Evolutionary conservation across 345 rosid species (phyloP).

Genomic region (Syzygium jambos): DNA sequence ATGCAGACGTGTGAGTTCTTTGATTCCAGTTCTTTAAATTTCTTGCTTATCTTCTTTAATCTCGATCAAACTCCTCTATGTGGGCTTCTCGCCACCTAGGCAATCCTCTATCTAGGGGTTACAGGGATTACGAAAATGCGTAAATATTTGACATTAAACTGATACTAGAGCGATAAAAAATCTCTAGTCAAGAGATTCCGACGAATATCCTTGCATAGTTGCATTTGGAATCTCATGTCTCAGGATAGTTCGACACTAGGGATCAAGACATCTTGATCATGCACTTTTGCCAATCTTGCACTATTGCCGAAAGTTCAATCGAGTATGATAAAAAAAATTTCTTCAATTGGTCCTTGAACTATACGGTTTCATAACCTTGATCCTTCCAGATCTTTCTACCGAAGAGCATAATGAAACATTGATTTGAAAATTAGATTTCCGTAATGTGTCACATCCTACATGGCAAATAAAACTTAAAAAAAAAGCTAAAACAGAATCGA

Average conservation of each 20-base stretch:
- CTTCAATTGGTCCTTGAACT: neutral
- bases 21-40: neutral
- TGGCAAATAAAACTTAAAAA: neutral
- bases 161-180: neutral
- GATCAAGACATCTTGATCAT: neutral
- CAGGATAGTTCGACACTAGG: neutral
- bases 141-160: neutral
- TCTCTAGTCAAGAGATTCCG: neutral
- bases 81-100: neutral
- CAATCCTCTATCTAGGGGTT: neutral
- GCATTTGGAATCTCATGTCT: neutral
- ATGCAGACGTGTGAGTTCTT: neutral
- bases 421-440: neutral
- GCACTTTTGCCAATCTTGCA: neutral
- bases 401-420: neutral
- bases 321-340: neutral
- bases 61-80: neutral
- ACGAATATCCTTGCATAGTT: neutral
- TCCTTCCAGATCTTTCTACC: neutral
- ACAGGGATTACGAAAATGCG: neutral
- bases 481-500: neutral
- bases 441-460: neutral
- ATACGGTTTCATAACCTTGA: neutral
- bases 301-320: neutral
- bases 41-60: neutral